Evolutionary conservation across 1,284 basidiomycete genomes (phyloP), one percentile per base, ranked within the genome.

Genomic region (Puccinia coronata): DNA sequence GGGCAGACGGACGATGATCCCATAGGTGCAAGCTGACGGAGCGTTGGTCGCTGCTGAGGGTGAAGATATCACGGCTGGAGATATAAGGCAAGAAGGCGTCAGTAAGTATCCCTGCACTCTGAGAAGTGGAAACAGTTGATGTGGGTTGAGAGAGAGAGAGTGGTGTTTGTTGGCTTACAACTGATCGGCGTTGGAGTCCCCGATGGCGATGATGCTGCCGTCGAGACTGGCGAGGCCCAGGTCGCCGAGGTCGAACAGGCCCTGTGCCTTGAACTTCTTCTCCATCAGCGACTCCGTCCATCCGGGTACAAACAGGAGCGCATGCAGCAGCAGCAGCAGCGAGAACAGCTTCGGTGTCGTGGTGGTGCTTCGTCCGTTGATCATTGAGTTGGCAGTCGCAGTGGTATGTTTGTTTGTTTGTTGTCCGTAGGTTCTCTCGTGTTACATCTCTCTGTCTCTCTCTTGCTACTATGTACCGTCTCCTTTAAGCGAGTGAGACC

Each of bases 171-270:
- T 63, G 36, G 88, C 92, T 86, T 86, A 96, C 94, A 93, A 93
- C 85, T 97, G 95, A 86, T 98, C 95, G 5, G 93, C 95, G 86
- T 98, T 92, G 86, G 94, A 96, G 87, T 99, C 96, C 41, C 94
- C 96, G 84, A 95, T 92, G 1, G 95, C 96, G 70, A 93, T 89
- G 39, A 97, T 89, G 80, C 92, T 90, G 31, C 90, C 91, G 25
- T 86, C 89, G n/a, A 88, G 88, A 53, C 89, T 89, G 25, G 83
- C 84, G 25, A 99, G 87, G 0, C 95, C 96, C 84, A 97, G 88
- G 0, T 90, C 87, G 1, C 95, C 96, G 0, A 94, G 92, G 83
- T 91, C 88, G 82, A 97, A 88, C 67, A 98, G 89, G 0, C 92
- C 90, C 84, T 96, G 96, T 76, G 92, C 90, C n/a, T 90, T 91